Percentiles rank a stretch among this genome's conserved stretches.
phyloP scores from a whole-genome alignment of 2,329 filamentous ascomycete species.

The Sclerotinia borealis region DNA sequence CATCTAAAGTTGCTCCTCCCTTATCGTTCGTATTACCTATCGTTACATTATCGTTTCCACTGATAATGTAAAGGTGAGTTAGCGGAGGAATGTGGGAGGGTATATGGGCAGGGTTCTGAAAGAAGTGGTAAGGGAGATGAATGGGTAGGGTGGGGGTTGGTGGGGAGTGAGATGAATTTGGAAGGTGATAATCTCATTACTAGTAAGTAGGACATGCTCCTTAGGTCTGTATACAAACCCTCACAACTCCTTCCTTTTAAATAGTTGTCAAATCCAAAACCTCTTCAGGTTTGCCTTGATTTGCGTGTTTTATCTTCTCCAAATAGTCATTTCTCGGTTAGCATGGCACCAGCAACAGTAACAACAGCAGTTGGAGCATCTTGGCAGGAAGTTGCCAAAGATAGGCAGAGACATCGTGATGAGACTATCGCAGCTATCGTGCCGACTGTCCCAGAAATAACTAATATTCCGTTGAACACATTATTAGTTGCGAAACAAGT shows the following conservation, averaged over 20 bases:
- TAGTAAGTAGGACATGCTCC: not conserved
- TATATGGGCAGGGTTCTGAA: no score
- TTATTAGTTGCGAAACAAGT: slow-evolving; percentile 40
- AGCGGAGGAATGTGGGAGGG: no score
- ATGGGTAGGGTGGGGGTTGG: no score
- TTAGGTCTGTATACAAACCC: not conserved
- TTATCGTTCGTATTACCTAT: no score
- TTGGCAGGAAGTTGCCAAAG: slow-evolving; percentile 43
- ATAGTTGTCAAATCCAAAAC: not conserved
- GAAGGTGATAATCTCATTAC: no score
- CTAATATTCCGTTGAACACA: slow-evolving; percentile 39
- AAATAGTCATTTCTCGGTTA: slow-evolving; percentile 4
- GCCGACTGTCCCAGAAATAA: slow-evolving; percentile 36
- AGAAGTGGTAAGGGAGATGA: no score
- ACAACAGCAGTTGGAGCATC: slow-evolving; percentile 30
- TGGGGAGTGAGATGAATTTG: no score
- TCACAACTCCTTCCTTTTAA: not conserved
- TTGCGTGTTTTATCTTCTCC: not conserved
- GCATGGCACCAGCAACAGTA: slow-evolving; percentile 26
- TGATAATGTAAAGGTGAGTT: not conserved
- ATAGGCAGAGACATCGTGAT: slow-evolving; percentile 42
- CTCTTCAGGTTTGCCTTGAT: not conserved
- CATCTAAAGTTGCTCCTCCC: not conserved
- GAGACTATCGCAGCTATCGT: slow-evolving; percentile 38
- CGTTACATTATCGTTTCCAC: not conserved